Percentiles rank a stretch among this genome's conserved stretches.
These are phyloP conservation scores for Aspergillus jensenii DNA, from an alignment of 2,329 filamentous ascomycete species.

Conservation along the genomic window DNA sequence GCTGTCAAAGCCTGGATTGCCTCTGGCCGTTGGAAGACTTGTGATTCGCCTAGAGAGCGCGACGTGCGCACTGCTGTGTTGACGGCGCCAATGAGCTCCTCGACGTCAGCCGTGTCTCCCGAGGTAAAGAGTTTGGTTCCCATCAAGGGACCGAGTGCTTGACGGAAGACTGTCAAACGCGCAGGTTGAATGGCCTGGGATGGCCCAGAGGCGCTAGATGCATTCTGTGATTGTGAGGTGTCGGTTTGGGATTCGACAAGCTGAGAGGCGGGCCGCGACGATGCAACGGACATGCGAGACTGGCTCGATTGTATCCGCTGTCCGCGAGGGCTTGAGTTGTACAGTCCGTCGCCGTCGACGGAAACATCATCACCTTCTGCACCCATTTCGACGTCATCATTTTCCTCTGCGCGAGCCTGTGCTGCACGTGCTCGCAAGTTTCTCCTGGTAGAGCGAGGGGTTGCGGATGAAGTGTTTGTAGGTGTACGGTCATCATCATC, in stretches of 20 bases:
- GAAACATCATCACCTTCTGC: conserved; percentile 55
- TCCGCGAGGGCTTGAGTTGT: conserved; percentile 52
- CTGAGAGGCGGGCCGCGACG: conserved; percentile 75
- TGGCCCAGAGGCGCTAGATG: conserved; percentile 29
- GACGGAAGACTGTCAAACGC: conserved; percentile 73
- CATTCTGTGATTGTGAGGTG: conserved; percentile 48
- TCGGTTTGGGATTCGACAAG: conserved; percentile 56
- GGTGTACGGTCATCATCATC: conserved; percentile 28
- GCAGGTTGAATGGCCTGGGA: conserved; percentile 47
- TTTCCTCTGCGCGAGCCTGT: conserved; percentile 38
- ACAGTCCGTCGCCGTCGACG: conserved; percentile 54
- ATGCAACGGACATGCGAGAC: conserved; percentile 70
- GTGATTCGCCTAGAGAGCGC: conserved; percentile 48
- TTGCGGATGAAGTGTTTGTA: conserved; percentile 27
- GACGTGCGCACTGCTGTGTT: conserved; percentile 64
- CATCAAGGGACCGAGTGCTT: conserved; percentile 78
- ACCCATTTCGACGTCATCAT: conserved; percentile 39
- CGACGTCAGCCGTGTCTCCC: conserved; percentile 71
- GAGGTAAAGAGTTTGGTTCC: conserved; percentile 81
- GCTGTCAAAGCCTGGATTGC: conserved; percentile 73
- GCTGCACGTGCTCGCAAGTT: conserved; percentile 34
- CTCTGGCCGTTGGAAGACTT: conserved; percentile 68
- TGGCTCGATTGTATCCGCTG: conserved; percentile 39
- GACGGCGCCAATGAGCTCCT: conserved; percentile 73
- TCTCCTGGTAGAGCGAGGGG: conserved; percentile 34